Evolutionary conservation across 2,329 filamentous ascomycete species (phyloP).

Genomic region (Teratosphaeria pseudoeucalypti): DNA sequence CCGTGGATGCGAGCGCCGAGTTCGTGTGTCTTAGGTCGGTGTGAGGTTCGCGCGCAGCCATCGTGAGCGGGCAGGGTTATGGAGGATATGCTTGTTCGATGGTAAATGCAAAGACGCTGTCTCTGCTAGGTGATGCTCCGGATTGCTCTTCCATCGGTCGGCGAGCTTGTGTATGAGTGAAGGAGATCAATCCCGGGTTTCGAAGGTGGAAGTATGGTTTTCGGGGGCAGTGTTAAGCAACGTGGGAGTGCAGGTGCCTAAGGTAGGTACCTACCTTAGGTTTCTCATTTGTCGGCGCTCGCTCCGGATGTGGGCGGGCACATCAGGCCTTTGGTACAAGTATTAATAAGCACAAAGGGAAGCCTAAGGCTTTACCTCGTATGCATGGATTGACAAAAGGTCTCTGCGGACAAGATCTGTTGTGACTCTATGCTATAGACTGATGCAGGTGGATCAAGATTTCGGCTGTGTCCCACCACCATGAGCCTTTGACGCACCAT

Average conservation of each 20-base stretch:
- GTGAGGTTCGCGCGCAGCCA: neutral
- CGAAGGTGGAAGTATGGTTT: neutral
- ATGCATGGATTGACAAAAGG: neutral
- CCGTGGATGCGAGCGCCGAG: neutral
- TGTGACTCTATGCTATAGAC: neutral
- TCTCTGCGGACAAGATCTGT: too few relatives aligned
- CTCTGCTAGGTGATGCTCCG: neutral
- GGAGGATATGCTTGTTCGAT: constrained; percentile 5
- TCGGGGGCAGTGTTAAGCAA: neutral
- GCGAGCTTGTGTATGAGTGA: neutral
- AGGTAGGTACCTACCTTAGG: too few relatives aligned
- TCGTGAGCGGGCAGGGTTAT: constrained; percentile 1
- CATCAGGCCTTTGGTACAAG: neutral
- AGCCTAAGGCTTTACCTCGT: neutral
- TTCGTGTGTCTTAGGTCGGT: neutral
- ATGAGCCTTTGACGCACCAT: neutral
- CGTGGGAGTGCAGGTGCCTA: neutral
- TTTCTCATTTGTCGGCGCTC: neutral
- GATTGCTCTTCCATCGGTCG: neutral
- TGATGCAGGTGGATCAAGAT: neutral
- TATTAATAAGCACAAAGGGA: neutral
- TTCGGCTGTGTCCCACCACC: neutral
- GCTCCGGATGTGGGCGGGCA: neutral
- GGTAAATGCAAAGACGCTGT: constrained; percentile 6
- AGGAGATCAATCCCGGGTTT: neutral